These are phyloP conservation scores for Phialocephala sp. DNA, from an alignment of 2,329 filamentous ascomycete genomes.

Conservation along the genomic window DNA sequence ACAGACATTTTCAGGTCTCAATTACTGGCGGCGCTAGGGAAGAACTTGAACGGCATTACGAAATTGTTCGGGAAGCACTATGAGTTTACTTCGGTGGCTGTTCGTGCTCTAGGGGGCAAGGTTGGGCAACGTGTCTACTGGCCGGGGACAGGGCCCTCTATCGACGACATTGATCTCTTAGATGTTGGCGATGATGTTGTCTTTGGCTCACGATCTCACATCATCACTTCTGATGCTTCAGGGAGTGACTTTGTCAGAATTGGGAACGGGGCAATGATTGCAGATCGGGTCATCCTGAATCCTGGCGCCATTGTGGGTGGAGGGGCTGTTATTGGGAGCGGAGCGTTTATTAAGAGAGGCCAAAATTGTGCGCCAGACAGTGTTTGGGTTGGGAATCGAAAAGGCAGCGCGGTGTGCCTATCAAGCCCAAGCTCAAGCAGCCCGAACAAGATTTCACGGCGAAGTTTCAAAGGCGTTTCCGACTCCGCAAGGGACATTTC, in stretches of 20 bases:
- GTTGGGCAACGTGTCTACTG: slow-evolving; percentile 61
- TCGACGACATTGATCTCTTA: slow-evolving; percentile 60
- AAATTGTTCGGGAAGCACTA: slow-evolving; percentile 60
- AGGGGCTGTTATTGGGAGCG: slow-evolving; percentile 58
- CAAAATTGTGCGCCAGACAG: slow-evolving; percentile 51
- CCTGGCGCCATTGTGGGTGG: slow-evolving; percentile 57
- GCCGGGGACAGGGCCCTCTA: slow-evolving; percentile 60
- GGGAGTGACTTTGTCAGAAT: slow-evolving; percentile 56
- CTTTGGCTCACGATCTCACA: slow-evolving; percentile 60
- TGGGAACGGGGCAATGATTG: slow-evolving; percentile 58
- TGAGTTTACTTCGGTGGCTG: slow-evolving; percentile 56
- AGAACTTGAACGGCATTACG: slow-evolving; percentile 53
- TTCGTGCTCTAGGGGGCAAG: slow-evolving; percentile 57
- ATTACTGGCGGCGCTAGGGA: background rate
- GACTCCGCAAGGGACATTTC: background rate
- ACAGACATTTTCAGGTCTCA: background rate
- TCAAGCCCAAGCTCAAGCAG: slow-evolving; percentile 1
- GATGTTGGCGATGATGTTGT: slow-evolving; percentile 64
- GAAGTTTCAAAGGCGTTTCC: too few relatives aligned
- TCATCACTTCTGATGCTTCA: slow-evolving; percentile 58
- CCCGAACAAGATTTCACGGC: too few relatives aligned
- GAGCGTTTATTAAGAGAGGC: slow-evolving; percentile 54
- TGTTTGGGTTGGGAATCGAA: slow-evolving; percentile 59
- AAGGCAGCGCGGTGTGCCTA: slow-evolving; percentile 55
- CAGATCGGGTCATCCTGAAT: slow-evolving; percentile 56